A percentile compares a stretch with the other conserved stretches of the same genome.
Evolutionary conservation across 2,329 filamentous ascomycete genomes (phyloP).

Genomic region (Hypoxylon sp.): DNA sequence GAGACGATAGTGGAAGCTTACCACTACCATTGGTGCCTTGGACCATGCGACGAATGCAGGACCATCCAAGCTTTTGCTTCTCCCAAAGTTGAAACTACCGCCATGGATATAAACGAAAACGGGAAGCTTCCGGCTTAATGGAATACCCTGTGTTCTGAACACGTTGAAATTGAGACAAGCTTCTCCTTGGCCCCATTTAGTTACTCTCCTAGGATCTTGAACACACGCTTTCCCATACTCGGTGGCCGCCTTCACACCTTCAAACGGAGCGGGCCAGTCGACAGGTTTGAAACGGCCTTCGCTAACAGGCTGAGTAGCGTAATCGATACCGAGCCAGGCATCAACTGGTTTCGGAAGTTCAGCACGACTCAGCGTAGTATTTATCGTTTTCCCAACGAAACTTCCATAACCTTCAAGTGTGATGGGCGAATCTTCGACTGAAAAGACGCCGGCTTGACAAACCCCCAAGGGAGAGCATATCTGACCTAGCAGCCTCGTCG

Average conservation of each 20-base stretch:
- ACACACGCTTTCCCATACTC: conserved; percentile 60
- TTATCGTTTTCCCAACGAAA: conserved; percentile 58
- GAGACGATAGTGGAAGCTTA: conserved; percentile 52
- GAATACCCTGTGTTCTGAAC: conserved; percentile 55
- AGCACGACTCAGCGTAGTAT: conserved; percentile 54
- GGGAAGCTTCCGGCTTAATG: conserved; percentile 56
- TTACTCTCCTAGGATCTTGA: conserved; percentile 54
- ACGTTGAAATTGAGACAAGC: conserved; percentile 60
- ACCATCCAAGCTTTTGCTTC: conserved; percentile 56
- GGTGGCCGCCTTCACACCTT: conserved; percentile 57
- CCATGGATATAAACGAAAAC: conserved; percentile 60
- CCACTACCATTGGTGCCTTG: conserved; percentile 48
- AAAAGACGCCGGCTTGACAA: conserved; percentile 20
- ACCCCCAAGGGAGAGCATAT: conserved; percentile 30
- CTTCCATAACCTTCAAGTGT: conserved; percentile 58
- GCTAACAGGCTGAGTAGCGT: conserved; percentile 60
- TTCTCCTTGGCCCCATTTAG: conserved; percentile 52
- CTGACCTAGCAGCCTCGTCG: conserved; percentile 28
- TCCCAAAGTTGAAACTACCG: conserved; percentile 56
- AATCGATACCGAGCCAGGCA: conserved; percentile 65
- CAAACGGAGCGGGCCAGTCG: conserved; percentile 59
- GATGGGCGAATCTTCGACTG: conserved; percentile 30
- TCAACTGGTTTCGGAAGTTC: conserved; percentile 57
- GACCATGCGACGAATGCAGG: conserved; percentile 51
- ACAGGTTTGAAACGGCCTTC: conserved; percentile 59